Evolutionary conservation across 768 basidiomycete species (phyloP).

Genomic region (Cubamyces sp.): DNA sequence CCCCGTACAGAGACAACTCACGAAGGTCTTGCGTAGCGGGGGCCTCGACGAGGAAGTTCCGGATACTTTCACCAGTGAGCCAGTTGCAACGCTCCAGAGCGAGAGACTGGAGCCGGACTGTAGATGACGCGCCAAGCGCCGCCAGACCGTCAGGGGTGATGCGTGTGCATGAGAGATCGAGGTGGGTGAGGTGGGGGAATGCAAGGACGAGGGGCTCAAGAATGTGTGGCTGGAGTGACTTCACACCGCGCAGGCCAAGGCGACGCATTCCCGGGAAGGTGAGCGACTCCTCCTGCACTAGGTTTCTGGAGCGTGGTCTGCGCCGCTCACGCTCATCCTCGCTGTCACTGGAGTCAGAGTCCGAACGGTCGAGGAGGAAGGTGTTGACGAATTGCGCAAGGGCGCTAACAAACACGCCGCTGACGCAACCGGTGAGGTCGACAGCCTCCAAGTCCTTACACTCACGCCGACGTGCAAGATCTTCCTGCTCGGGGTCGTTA

Average conservation of each 20-base stretch:
- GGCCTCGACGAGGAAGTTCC: conserved; percentile 70
- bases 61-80: conserved; percentile 79
- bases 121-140: conserved; percentile 62
- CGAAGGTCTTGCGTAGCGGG: conserved; percentile 61
- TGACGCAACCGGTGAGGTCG: conserved; percentile 95
- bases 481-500: conserved; percentile 73
- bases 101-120: conserved; percentile 74
- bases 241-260: conserved; percentile 81
- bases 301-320: conserved; percentile 37
- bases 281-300: conserved; percentile 53
- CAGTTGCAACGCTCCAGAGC: conserved; percentile 86
- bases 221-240: conserved; percentile 70
- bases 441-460: conserved; percentile 84
- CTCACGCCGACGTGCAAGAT: conserved; percentile 71
- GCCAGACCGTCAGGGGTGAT: conserved; percentile 74
- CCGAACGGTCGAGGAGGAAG: conserved; percentile 53
- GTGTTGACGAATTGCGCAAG: conserved; percentile 80
- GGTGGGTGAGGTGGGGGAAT: conserved; percentile 85
- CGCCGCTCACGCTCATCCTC: conserved; percentile 42
- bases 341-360: conserved; percentile 49
- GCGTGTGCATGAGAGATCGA: conserved; percentile 92
- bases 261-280: conserved; percentile 73
- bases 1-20: conserved; percentile 90
- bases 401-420: conserved; percentile 84
- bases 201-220: conserved; percentile 77